Base-by-base conservation (phyloP, 2,329 filamentous ascomycete genomes). In the Aspergillus sp. region DNA sequence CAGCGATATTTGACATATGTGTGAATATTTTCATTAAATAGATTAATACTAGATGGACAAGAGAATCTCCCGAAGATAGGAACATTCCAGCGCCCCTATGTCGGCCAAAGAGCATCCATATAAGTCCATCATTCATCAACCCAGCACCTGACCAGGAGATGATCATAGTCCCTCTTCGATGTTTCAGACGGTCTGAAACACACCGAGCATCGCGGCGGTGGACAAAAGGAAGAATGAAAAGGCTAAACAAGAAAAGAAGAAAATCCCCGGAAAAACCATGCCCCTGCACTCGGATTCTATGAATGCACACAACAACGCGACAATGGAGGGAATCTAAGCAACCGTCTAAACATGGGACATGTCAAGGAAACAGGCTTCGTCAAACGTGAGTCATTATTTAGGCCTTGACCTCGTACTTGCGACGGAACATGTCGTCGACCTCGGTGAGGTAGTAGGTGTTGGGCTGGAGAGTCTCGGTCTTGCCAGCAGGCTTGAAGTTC, bases 371-470 rank as follows among this genome's bases (percentile, higher is more conserved):
- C 50, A 52, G 58, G 36, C 34, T 48, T 43, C 52, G 49, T 60
- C 49, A 58, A 29, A 49, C 49, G 31, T 52, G 52, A 54, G 50
- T 56, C 53, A 32, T 54, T 36, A 54, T 58, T 69, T 83, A 92
- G 72, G 81, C 86, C 82, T 92, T 89, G 77, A 92, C 71, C 52
- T 80, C 76, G 75, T 94, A 94, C 70, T 83, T 82, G 66, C 89
- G 84, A 78, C 88, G 86, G 86, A 89, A 94, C 88, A 91, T 91
- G 64, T 90, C 88, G 67, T 94, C 89, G 45, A 94, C 82, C 71
- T 87, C 85, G 68, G 84, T 84, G 54, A 94, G 81, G 77, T 92
- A 94, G 79, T 93, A 94, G 19, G 85, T 85, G 54, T 85, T 87
- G 54, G 81, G 75, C 55, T 71, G 69, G 52, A 94, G 81, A 61